Conservation (phyloP, 1,284 basidiomycete genomes). For the Ceratobasidium sp. region DNA sequence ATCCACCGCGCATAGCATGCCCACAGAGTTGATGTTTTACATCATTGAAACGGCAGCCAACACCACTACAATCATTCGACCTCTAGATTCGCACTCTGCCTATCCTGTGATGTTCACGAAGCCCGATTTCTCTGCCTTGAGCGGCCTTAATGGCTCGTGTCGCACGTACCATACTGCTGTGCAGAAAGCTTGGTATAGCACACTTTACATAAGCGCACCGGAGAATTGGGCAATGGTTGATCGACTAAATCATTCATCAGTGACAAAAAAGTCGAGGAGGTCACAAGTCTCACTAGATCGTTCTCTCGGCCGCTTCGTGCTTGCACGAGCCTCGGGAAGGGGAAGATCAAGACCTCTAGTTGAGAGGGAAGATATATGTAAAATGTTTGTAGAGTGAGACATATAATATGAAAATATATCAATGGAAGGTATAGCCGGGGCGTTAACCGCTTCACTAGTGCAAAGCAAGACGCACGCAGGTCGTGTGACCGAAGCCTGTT, state of each 20-base stretch:
- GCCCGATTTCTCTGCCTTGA: neutral
- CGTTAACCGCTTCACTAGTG: too few species aligned
- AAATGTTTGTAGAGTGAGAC: too few species aligned
- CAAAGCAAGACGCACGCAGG: too few species aligned
- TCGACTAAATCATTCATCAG: neutral
- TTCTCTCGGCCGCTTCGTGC: conserved; percentile 32
- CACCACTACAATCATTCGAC: neutral
- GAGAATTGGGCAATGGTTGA: conserved; percentile 8
- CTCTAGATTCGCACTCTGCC: conserved; percentile 9
- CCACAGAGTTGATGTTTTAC: neutral
- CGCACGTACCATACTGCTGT: conserved; percentile 16
- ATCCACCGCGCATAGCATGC: conserved; percentile 6
- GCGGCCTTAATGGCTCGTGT: neutral
- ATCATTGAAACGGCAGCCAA: neutral
- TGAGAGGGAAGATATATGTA: too few species aligned
- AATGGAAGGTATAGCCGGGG: neutral
- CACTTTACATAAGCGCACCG: neutral
- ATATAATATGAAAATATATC: too few species aligned
- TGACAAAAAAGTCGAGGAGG: too few species aligned
- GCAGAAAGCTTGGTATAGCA: conserved; percentile 17
- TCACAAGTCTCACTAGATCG: conserved; percentile 20
- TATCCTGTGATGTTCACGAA: neutral
- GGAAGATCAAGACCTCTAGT: too few species aligned
- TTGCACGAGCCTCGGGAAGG: neutral
- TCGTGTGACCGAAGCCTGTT: too few species aligned